Evolutionary conservation across 2,329 filamentous ascomycete species (phyloP), one percentile per base, ranked within the genome.

Genomic region (Fusarium cicatricum): DNA sequence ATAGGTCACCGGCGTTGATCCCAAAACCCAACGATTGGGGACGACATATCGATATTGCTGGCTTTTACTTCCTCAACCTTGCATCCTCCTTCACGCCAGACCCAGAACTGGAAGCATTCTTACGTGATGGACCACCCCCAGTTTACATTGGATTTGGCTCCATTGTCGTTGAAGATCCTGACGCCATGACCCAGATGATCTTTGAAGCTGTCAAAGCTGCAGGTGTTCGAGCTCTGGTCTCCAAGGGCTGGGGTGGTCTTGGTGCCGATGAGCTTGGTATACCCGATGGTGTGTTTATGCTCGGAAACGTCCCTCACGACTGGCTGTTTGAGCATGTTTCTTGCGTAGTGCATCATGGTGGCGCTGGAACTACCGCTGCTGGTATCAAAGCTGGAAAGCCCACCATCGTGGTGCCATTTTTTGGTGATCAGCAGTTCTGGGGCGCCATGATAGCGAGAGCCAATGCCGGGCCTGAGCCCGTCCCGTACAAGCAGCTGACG

Each of bases 201-300:
- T 90, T 93, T 51, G 86, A 90, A 12, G 90, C 90, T 1, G 80
- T 92, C 3, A 77, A 80, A 45, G 79, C 82, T 10, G 81, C 87
- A 1, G 89, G 90, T 1, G 82, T 90, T n/a, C 82, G 92, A 52
- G 92, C 91, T 2, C 77, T 96, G 1, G 88, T 96, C 1, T 94
- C 91, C 0, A 92, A 94, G 69, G 92, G 92, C 14, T 96, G 92
- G 92, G 91, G 92, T 42, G 91, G 91, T 1, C 80, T 96, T 8
- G 92, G 91, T 26, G 89, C 85, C 0, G 89, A 92, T 65, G 79
- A 86, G 28, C 71, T 90, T 4, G 83, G 83, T 1, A 75, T 92
- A n/a, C 91, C 91, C 0, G 85, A 92, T 3, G 85, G 86, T 4
- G 86, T 96, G 2, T 91, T 90, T 70, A 91, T 96, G 85, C 80